phyloP scores from a whole-genome alignment of 139 green algal species.

The Protoeuglena noctilucae region DNA sequence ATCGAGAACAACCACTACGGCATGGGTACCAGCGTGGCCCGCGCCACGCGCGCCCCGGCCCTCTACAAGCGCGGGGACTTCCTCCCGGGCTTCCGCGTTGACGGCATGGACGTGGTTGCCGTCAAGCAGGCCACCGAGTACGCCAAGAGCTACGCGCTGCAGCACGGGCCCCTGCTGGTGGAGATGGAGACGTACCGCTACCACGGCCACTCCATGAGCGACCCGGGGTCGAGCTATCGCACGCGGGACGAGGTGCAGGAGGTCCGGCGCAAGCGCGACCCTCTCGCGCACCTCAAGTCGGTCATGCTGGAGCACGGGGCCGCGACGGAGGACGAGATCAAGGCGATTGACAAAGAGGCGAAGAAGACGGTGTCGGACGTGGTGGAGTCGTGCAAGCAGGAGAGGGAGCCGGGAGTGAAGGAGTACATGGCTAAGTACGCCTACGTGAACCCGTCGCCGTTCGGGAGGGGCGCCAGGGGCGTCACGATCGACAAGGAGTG shows the following conservation, averaged over 20 bases:
- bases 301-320: background rate
- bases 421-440: too few relatives aligned
- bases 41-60: too few relatives aligned
- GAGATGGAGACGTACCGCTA: too few relatives aligned
- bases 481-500: too few relatives aligned
- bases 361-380: background rate
- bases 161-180: too few relatives aligned
- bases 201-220: background rate
- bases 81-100: background rate
- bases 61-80: background rate
- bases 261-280: background rate
- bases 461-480: too few relatives aligned
- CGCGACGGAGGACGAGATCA: background rate
- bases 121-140: slow-evolving; percentile 30
- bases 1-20: background rate
- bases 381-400: background rate
- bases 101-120: background rate
- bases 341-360: background rate
- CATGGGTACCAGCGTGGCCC: background rate
- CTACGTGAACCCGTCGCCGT: too few relatives aligned
- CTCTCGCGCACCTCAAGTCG: background rate
- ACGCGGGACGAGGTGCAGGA: background rate
- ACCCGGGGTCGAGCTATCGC: background rate
- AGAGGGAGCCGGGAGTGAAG: background rate
- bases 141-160: too few relatives aligned